Conservation (phyloP, 2,329 filamentous ascomycete species). For the Cercospora beticola region DNA sequence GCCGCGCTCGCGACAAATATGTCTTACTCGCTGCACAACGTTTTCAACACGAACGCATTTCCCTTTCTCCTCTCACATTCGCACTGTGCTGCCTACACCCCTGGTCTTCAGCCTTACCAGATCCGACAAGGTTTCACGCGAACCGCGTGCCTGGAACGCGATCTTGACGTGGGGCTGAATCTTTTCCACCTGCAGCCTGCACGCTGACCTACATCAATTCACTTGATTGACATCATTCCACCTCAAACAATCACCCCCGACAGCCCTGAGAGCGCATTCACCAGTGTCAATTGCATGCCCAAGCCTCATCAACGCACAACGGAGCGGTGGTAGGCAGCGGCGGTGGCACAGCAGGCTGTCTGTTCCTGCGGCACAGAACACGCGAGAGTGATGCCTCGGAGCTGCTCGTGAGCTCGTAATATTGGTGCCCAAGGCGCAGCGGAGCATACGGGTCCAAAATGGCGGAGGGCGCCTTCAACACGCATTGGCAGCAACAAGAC, state of each 20-base stretch:
- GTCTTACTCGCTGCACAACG: neutral
- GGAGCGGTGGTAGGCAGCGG: neutral
- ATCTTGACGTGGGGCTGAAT: conserved; percentile 10
- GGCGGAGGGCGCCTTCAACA: conserved; percentile 22
- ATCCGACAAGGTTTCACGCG: conserved; percentile 5
- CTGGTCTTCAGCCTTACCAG: conserved; percentile 2
- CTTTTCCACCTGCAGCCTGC: conserved; percentile 6
- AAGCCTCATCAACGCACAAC: neutral
- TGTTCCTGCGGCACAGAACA: neutral
- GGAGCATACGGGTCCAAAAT: neutral
- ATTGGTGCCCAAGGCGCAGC: neutral
- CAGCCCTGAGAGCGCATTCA: neutral
- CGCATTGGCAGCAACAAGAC: conserved; percentile 25
- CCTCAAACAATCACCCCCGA: neutral
- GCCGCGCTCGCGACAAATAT: neutral
- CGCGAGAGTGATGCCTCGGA: neutral
- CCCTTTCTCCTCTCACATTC: neutral
- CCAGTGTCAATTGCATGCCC: conserved; percentile 1
- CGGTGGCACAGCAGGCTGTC: conserved; percentile 3
- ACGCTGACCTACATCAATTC: neutral
- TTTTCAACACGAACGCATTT: neutral
- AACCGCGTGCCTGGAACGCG: conserved; percentile 9
- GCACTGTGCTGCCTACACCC: neutral
- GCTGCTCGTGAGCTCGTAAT: conserved; percentile 9
- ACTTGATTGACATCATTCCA: conserved; percentile 2